Conservation (phyloP, 257 asterid genomes). For the Solanum pimpinellifolium region DNA sequence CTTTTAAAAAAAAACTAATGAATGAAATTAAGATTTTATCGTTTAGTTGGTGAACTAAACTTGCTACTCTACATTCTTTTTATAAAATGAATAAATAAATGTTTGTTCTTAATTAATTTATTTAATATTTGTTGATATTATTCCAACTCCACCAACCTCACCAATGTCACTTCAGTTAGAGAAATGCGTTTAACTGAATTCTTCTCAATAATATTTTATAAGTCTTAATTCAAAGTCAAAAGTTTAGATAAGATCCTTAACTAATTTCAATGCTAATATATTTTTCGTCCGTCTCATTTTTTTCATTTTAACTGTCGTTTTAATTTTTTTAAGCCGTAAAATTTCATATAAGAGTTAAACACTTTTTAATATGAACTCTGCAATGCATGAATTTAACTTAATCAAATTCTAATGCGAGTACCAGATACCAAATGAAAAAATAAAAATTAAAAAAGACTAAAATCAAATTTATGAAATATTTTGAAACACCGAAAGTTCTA, state of each 20-base stretch:
- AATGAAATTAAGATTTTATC: background rate
- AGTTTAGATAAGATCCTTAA: background rate
- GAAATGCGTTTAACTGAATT: constrained; percentile 33
- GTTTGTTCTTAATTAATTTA: background rate
- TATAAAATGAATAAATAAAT: background rate
- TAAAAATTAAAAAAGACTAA: background rate
- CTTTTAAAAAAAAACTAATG: background rate
- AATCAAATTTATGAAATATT: background rate
- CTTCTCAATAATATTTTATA: background rate
- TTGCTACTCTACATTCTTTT: background rate
- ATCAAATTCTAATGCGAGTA: background rate
- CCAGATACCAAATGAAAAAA: accelerated
- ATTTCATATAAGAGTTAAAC: background rate
- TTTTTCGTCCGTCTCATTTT: accelerated
- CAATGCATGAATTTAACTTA: background rate
- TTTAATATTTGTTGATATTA: background rate
- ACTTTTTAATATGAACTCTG: background rate
- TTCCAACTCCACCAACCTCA: constrained; percentile 30
- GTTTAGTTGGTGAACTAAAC: constrained; percentile 69
- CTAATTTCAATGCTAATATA: background rate
- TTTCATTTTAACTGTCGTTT: background rate
- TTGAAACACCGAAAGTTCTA: background rate
- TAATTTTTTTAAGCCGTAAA: too few relatives aligned
- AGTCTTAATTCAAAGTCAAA: background rate
- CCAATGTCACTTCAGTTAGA: constrained; percentile 24